Evolutionary conservation across 2,329 filamentous ascomycete species (phyloP), one percentile per base, ranked within the genome.

Genomic region (Elsinoe australis): DNA sequence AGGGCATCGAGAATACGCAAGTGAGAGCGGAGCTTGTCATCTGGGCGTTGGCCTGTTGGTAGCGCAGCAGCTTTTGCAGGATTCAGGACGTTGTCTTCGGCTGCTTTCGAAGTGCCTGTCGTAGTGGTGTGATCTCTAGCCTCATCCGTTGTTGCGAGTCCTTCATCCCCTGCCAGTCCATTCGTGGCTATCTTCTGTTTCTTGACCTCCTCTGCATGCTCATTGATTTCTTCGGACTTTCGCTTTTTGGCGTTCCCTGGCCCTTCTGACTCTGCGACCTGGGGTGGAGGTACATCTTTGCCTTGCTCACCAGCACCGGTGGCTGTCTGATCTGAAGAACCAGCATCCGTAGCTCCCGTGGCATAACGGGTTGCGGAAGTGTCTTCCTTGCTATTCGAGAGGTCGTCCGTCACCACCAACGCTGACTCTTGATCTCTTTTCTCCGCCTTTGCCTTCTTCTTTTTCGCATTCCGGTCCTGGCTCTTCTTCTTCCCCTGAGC

Each of bases 1-100:
- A 98, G 75, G 0, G 92, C 92, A 65, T 98, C 92, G 6, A 98
- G 78, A 31, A 98, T 90, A n/a, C 80, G 83, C 60, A 95, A 90
- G 7, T 69, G 8, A 71, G 67, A 18, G 7, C 41, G 45, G 7
- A 34, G 26, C 15, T 45, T 54, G 51, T 49, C 53, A 47, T 39
- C 49, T 12, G 38, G 52, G 21, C 26, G 31, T 29, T 48, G 35
- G 1, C 22, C 49, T n/a, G 19, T 47, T 17, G 29, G 46, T 29
- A 50, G 44, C 24, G 28, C 21, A 14, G 49, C 18, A 10, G 33
- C 52, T 26, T 15, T 42, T 14, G 50, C 55, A 9, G 50, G 55
- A 22, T 56, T 51, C 17, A 59, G 55, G 6, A 15, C 22, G 17
- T 38, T 29, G 15, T 28, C 33, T 4, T 29, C 19, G 32, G 12